Evolutionary conservation across 2,329 filamentous ascomycete species (phyloP).

Genomic region (Rutstroemia sydowiana): DNA sequence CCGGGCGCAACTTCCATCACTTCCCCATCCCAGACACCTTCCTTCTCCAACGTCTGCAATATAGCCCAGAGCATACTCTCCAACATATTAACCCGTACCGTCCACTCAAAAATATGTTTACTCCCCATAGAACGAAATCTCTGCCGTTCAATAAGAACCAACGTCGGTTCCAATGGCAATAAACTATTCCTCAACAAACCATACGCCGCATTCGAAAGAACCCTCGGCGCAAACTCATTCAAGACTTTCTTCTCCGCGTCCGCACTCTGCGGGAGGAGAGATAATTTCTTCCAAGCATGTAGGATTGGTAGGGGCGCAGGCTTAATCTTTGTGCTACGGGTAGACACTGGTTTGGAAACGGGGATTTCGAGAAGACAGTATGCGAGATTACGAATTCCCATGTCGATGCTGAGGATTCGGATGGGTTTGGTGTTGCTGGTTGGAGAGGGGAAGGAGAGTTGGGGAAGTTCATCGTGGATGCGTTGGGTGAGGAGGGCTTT

Average conservation of each 20-base stretch:
- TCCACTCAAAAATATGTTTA: conserved; percentile 70
- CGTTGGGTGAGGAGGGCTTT: conserved; percentile 49
- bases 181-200: conserved; percentile 40
- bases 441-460: not conserved
- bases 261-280: conserved; percentile 14
- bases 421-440: conserved; percentile 16
- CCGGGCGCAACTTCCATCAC: conserved; percentile 46
- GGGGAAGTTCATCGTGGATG: conserved; percentile 36
- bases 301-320: not conserved
- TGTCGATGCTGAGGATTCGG: conserved; percentile 69
- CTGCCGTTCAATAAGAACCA: conserved; percentile 61
- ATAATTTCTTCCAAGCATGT: conserved; percentile 9
- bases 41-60: conserved; percentile 46
- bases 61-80: conserved; percentile 75
- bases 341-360: conserved; percentile 1
- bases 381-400: conserved; percentile 77
- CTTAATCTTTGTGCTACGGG: no score
- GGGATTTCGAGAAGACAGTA: conserved; percentile 51
- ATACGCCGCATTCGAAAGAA: conserved; percentile 49
- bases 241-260: conserved; percentile 8
- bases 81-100: conserved; percentile 70
- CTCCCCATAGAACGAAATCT: conserved; percentile 56
- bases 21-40: conserved; percentile 36
- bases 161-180: conserved; percentile 49
- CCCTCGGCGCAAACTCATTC: conserved; percentile 44